phyloP scores from a whole-genome alignment of 1,139 yeast species.

The Suhomyces wounanorum region DNA sequence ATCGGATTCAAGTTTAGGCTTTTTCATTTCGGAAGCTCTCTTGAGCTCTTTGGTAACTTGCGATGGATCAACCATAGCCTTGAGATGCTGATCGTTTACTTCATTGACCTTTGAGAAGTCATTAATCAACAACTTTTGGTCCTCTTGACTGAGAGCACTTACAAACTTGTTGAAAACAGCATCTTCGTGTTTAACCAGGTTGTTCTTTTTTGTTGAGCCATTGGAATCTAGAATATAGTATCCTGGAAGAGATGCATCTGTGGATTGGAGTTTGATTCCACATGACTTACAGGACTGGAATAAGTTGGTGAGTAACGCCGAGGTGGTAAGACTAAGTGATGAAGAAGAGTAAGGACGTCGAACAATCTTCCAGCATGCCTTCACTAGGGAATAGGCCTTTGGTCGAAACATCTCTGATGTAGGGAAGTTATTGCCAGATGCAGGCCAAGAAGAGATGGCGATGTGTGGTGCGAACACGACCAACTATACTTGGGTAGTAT shows the following conservation, averaged over 20 bases:
- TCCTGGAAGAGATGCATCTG: conserved; percentile 39
- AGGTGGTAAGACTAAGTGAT: conserved; percentile 10
- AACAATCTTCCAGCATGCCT: not conserved
- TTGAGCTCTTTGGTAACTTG: conserved; percentile 8
- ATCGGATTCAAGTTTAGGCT: conserved; percentile 9
- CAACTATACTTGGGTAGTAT: not conserved
- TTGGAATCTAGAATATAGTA: conserved; percentile 31
- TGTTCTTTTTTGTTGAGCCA: conserved; percentile 6
- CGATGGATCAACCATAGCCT: conserved; percentile 8
- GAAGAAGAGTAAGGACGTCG: conserved; percentile 5
- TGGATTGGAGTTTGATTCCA: conserved; percentile 53
- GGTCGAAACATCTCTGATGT: conserved; percentile 1
- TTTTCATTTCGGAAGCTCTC: conserved; percentile 3
- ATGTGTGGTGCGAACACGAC: conserved; percentile 1
- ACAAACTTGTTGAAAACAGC: conserved; percentile 24
- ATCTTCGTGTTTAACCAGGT: conserved; percentile 23
- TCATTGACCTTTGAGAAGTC: conserved; percentile 10
- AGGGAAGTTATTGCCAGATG: not conserved
- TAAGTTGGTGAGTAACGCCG: conserved; percentile 17
- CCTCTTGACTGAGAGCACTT: conserved; percentile 25
- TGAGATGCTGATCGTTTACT: conserved; percentile 6
- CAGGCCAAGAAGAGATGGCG: conserved; percentile 3
- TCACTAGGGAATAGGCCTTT: not conserved
- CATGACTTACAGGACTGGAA: conserved; percentile 41
- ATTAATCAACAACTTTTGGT: conserved; percentile 28